Conservation (phyloP, 225 moss, liverwort and hornwort species). For the Climacium dendroides region DNA sequence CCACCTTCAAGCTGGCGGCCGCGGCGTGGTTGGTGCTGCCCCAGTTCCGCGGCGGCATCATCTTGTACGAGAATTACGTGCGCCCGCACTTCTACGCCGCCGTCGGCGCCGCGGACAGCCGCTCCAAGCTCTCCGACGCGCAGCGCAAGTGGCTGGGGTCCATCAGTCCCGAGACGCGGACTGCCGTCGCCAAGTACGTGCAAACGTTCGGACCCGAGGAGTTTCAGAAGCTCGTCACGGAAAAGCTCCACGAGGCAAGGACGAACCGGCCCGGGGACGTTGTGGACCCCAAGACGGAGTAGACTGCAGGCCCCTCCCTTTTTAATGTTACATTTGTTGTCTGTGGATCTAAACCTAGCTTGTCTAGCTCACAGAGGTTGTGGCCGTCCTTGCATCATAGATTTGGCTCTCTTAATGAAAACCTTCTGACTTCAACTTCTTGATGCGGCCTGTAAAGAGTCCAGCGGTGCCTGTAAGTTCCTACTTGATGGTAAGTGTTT, state of each 20-base stretch:
- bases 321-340: background rate
- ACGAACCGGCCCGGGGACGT: background rate
- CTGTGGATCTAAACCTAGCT: background rate
- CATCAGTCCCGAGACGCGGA: constrained; percentile 24
- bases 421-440: background rate
- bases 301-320: background rate
- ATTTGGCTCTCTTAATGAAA: background rate
- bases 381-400: background rate
- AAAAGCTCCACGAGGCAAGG: background rate
- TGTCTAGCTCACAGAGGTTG: background rate
- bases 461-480: background rate
- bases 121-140: constrained; percentile 25
- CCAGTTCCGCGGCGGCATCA: constrained; percentile 46
- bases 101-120: background rate
- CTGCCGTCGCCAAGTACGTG: constrained; percentile 15
- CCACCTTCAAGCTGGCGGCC: constrained; percentile 34
- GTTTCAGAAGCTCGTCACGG: constrained; percentile 22
- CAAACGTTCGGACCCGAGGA: background rate
- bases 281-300: constrained; percentile 1
- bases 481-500: background rate
- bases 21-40: constrained; percentile 48
- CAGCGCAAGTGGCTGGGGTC: constrained; percentile 44
- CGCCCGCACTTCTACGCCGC: constrained; percentile 26
- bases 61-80: constrained; percentile 36
- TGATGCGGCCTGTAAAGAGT: background rate